Base-by-base conservation (phyloP, 345 rosid species). In the Eucalyptus urophylla region DNA sequence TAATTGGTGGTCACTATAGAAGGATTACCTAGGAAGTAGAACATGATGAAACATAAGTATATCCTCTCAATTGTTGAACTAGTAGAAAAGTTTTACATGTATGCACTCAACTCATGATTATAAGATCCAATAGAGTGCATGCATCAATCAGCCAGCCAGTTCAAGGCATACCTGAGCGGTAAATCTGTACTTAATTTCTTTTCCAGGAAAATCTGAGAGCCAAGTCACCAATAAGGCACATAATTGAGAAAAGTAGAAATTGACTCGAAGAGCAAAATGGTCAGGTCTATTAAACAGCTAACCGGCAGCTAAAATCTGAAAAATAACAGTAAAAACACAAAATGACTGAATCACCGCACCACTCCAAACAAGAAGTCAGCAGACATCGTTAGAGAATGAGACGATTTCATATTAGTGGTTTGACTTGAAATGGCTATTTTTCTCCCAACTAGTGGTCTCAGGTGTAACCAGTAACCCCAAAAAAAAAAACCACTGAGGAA, bases 121-220 rank as follows among this genome's bases (percentile, higher is more conserved):
- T 47, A 86, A 49, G 56, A 86, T 47, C 44, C 43, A 86, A 49
- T 25, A 47, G 85, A 67, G 85, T 14, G 53, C 25, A n/a, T 11
- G 45, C 47, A 72, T 72, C 83, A 8, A 51, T 31, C 58, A 54
- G 40, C 81, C 43, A 65, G 85, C 72, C 62, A 87, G 89, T 53
- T 80, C n/a, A 88, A 62, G 87, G 67, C 88, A 62, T 92, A 94
- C 94, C 94, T 92, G 92, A 53, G 92, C 91, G 49, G 91, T 90
- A 24, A 94, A 87, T 5, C 53, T 88, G 88, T 94, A 93, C 83
- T 81, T 47, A 53, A 93, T 93, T 91, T 93, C 92, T 88, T 80
- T 91, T 45, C 91, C 93, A 89, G 86, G 87, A 76, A 94, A 80
- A 62, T 88, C 93, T 92, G 91, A 72, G 14, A 72, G 45, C 83